Conservation (phyloP, 352 stramenopile species). For the Blastocystis sp. region DNA sequence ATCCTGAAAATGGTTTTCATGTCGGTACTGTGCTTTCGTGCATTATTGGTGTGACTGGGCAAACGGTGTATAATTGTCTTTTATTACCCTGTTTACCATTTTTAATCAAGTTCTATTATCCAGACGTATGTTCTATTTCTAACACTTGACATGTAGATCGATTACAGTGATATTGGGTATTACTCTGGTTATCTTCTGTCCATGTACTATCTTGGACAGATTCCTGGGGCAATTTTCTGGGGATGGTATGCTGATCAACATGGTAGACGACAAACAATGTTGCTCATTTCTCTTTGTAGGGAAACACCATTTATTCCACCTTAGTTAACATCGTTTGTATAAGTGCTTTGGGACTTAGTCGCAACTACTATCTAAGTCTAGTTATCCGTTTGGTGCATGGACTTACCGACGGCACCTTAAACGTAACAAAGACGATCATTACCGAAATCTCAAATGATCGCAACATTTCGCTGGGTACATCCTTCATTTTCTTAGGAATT, state of each 20-base stretch:
- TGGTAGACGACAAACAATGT: neutral
- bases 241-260: constrained; percentile 55
- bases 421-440: constrained; percentile 48
- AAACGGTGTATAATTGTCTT: neutral
- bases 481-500: constrained; percentile 5
- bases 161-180: constrained; percentile 43
- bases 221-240: constrained; percentile 29
- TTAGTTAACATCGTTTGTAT: constrained; percentile 43
- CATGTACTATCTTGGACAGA: constrained; percentile 45
- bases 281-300: constrained; percentile 43
- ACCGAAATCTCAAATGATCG: constrained; percentile 46
- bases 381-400: constrained; percentile 53
- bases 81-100: constrained; percentile 38
- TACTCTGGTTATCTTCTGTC: constrained; percentile 40
- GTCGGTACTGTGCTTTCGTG: neutral
- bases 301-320: neutral
- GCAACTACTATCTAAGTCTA: constrained; percentile 54
- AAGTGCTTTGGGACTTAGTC: neutral
- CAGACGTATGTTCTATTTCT: neutral
- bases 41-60: neutral
- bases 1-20: constrained; percentile 49
- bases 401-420: constrained; percentile 16
- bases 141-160: constrained; percentile 4
- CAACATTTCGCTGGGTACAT: constrained; percentile 31
- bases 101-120: constrained; percentile 33